These are phyloP conservation scores for Prinsepia uniflora DNA, from an alignment of 306 rosid species.

Conservation along the genomic window DNA sequence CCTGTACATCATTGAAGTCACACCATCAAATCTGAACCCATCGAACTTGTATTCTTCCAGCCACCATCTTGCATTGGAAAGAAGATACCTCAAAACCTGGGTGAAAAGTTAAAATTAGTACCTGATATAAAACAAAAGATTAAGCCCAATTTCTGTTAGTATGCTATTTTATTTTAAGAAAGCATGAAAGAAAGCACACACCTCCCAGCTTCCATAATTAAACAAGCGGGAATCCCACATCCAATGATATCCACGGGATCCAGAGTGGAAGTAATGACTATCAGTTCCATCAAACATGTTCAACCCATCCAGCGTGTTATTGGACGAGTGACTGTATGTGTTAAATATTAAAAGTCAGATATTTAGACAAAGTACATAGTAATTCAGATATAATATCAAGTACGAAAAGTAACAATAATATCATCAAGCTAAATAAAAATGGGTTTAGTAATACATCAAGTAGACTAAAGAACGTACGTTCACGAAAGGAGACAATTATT, in stretches of 20 bases:
- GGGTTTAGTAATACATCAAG: neutral
- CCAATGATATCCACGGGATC: slow-evolving; percentile 98
- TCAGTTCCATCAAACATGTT: slow-evolving; percentile 99
- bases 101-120: slow-evolving; percentile 19
- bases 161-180: slow-evolving; percentile 5
- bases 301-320: slow-evolving; percentile 88
- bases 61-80: slow-evolving; percentile 99
- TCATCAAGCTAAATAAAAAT: neutral
- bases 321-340: slow-evolving; percentile 79
- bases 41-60: slow-evolving; percentile 94
- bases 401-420: neutral
- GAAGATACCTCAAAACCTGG: slow-evolving; percentile 86
- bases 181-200: slow-evolving; percentile 34
- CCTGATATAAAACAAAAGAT: neutral
- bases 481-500: neutral
- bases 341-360: slow-evolving; percentile 28
- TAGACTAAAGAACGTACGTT: neutral
- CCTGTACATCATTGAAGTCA: slow-evolving; percentile 98
- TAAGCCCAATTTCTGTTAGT: neutral
- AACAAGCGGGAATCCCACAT: slow-evolving; percentile 99
- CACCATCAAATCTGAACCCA: slow-evolving; percentile 96
- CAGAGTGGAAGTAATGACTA: slow-evolving; percentile 89
- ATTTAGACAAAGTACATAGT: slow-evolving; percentile 6
- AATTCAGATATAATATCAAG: neutral
- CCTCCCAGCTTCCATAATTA: slow-evolving; percentile 99